Evolutionary conservation across 208 protist species (phyloP), one percentile per base, ranked within the genome.

Genomic region (Leptomonas seymouri): DNA sequence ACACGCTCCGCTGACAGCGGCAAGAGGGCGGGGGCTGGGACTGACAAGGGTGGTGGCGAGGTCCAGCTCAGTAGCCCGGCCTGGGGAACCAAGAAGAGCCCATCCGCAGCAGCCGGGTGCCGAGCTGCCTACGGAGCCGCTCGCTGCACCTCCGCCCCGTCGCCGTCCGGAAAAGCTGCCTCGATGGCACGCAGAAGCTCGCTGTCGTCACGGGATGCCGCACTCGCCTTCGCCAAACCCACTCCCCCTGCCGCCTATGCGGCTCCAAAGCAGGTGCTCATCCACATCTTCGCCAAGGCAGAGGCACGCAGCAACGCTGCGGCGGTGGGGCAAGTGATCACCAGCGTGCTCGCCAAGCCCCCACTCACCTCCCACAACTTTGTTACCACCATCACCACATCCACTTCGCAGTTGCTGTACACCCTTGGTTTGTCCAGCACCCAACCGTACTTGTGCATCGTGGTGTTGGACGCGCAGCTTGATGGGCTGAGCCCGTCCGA

Each of bases 301-400:
- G 55, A 80, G 23, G 36, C 42, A 0, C 51, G 64, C 23, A 49
- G 58, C 48, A 57, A 58, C 23, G 78, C 71, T 5, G 46, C 50
- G 2, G 67, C 80, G 9, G 50, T 86, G n/a, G 84, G 81, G 20
- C 55, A 82, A 48, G 54, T 74, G 30, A 63, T 90, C 36, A 78
- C 70, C 11, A 36, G 66, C 12, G 72, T 90, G 16, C 65, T 90
- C 31, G 71, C 78, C 12, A 57, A 70, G 49, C 55, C 84, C 4
- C 75, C 81, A 9, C 76, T 90, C 39, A 80, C 71, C 9, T 71
- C 60, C 25, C 61, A 82, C 80, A 76, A 72, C 55, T 70, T 90
- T 41, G 21, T 69, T 3, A 66, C 84, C 1, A 77, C 68, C 51
- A 63, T 90, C 46, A 82, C 80, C 25, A 80, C 78, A 16, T 76